Evolutionary conservation across 352 stramenopile genomes (phyloP).

Genomic region (Pythium sukuiense): DNA sequence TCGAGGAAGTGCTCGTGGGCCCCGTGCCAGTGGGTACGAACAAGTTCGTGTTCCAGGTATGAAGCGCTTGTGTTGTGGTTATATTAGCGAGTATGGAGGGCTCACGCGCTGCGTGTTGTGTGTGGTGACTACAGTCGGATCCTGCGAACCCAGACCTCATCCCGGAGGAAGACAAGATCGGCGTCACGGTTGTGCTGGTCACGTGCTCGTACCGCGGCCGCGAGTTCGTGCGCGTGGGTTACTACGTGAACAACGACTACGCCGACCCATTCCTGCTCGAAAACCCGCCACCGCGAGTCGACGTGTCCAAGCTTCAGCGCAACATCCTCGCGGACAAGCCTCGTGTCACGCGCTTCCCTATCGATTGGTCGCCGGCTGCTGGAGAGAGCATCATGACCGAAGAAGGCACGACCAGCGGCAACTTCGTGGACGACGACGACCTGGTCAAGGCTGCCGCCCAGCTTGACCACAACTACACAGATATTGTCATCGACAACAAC

Average conservation of each 20-base stretch:
- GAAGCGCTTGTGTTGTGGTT: neutral
- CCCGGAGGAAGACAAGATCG: slow-evolving; percentile 96
- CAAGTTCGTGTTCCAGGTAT: slow-evolving; percentile 96
- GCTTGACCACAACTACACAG: slow-evolving; percentile 86
- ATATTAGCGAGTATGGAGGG: neutral
- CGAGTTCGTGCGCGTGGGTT: slow-evolving; percentile 96
- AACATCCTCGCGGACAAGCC: slow-evolving; percentile 98
- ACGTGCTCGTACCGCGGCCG: slow-evolving; percentile 97
- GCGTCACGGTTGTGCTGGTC: slow-evolving; percentile 98
- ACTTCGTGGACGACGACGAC: slow-evolving; percentile 82
- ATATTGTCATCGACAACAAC: slow-evolving; percentile 85
- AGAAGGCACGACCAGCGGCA: slow-evolving; percentile 49
- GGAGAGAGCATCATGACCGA: slow-evolving; percentile 34
- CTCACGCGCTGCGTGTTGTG: neutral
- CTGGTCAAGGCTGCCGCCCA: slow-evolving; percentile 84
- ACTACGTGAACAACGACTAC: slow-evolving; percentile 99
- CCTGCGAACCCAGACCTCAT: slow-evolving; percentile 92
- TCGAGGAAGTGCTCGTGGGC: slow-evolving; percentile 98
- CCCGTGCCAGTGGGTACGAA: slow-evolving; percentile 97
- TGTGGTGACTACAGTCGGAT: slow-evolving; percentile 75
- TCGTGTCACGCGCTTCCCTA: slow-evolving; percentile 93
- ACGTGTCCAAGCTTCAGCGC: slow-evolving; percentile 93
- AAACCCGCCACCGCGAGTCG: slow-evolving; percentile 76
- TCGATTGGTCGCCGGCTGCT: slow-evolving; percentile 91
- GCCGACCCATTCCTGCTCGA: slow-evolving; percentile 85